Evolutionary conservation across 306 rosid genomes (phyloP).

Genomic region (Sindora glabra): DNA sequence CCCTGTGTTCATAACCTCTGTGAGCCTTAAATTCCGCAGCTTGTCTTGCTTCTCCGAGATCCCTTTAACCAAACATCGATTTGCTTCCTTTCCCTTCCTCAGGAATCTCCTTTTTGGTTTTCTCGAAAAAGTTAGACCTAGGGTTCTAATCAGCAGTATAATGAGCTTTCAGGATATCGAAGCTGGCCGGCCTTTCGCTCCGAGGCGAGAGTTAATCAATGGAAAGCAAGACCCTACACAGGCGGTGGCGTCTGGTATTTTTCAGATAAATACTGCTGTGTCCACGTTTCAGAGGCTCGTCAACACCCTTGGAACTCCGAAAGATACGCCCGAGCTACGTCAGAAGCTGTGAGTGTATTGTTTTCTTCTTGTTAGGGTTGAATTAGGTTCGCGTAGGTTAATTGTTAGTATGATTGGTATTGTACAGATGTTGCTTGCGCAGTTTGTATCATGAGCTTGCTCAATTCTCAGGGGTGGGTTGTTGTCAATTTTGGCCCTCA

Average conservation of each 20-base stretch:
- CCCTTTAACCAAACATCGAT: slow-evolving; percentile 15
- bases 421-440: not conserved
- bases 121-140: slow-evolving; percentile 35
- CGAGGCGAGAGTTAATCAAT: slow-evolving; percentile 52
- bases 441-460: not conserved
- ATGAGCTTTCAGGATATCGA: slow-evolving; percentile 95
- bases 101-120: slow-evolving; percentile 10
- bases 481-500: not conserved
- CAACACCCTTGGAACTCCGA: slow-evolving; percentile 96
- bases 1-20: slow-evolving; percentile 19
- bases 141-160: not conserved
- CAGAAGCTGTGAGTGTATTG: slow-evolving; percentile 72
- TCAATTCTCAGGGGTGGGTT: no score
- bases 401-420: no score
- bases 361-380: not conserved
- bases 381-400: not conserved
- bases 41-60: slow-evolving; percentile 11
- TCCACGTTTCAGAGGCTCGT: slow-evolving; percentile 92
- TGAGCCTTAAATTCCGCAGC: slow-evolving; percentile 16
- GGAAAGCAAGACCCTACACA: slow-evolving; percentile 85
- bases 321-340: slow-evolving; percentile 90
- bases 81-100: slow-evolving; percentile 9
- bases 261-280: slow-evolving; percentile 95
- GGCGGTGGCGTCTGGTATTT: slow-evolving; percentile 90
- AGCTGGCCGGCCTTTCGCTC: slow-evolving; percentile 58